Percentiles rank a stretch among this genome's conserved stretches.
These are phyloP conservation scores for Tylopilus sp. DNA, from an alignment of 768 basidiomycete genomes.

Conservation along the genomic window DNA sequence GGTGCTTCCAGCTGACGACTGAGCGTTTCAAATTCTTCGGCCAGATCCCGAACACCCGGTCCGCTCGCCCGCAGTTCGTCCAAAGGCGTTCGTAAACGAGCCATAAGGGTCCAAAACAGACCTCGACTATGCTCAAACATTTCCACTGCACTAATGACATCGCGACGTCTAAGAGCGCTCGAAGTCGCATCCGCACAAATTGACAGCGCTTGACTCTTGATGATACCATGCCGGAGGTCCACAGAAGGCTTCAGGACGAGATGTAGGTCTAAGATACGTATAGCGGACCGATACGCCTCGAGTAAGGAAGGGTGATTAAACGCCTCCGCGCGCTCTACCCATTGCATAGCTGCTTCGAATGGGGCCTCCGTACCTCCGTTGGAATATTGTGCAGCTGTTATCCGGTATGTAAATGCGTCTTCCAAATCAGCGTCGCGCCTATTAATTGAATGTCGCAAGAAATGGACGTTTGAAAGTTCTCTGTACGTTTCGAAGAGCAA, in stretches of 20 bases:
- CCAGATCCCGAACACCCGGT: constrained; percentile 8
- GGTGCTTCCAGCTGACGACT: constrained; percentile 21
- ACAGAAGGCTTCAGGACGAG: constrained; percentile 15
- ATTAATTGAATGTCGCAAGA: constrained; percentile 9
- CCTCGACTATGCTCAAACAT: constrained; percentile 33
- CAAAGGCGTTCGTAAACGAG: constrained; percentile 23
- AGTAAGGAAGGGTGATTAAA: constrained; percentile 16
- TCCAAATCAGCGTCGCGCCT: constrained; percentile 17
- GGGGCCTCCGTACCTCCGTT: constrained; percentile 16
- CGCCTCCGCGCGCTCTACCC: constrained; percentile 19
- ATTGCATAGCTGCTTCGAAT: constrained; percentile 20
- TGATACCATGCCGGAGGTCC: constrained; percentile 13
- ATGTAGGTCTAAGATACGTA: constrained; percentile 16
- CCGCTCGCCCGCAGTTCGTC: constrained; percentile 20
- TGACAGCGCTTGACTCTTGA: constrained; percentile 9
- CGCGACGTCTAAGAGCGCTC: constrained; percentile 19
- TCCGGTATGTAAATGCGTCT: constrained; percentile 19
- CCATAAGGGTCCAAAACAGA: constrained; percentile 24
- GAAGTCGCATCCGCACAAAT: constrained; percentile 26
- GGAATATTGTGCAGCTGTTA: constrained; percentile 14
- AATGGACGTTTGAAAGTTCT: constrained; percentile 11
- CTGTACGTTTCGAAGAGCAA: constrained; percentile 9
- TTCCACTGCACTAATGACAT: constrained; percentile 30
- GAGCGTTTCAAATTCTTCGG: constrained; percentile 17
- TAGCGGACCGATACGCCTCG: constrained; percentile 17